Evolutionary conservation across 2,329 filamentous ascomycete genomes (phyloP).

Genomic region (Alternaria arbusti): DNA sequence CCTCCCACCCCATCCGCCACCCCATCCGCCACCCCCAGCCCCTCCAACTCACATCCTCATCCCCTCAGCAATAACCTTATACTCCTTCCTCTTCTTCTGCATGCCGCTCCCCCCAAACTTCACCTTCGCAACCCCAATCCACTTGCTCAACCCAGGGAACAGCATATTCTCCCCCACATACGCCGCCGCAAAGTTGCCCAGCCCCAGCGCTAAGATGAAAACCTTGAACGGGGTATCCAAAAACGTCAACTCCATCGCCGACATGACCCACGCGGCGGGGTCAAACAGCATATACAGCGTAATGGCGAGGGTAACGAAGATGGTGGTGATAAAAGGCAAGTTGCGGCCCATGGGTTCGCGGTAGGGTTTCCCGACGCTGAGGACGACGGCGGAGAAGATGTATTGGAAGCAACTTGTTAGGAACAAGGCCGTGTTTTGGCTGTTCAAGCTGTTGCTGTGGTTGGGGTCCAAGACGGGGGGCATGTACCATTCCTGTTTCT

Average conservation of each 20-base stretch:
- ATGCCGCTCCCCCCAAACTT: conserved; percentile 60
- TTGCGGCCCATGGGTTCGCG: conserved; percentile 81
- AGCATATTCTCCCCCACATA: conserved; percentile 75
- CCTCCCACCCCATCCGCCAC: not conserved
- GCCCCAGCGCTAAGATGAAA: conserved; percentile 73
- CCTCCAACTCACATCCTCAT: conserved; percentile 41
- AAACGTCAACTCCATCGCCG: conserved; percentile 84
- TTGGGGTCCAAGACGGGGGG: conserved; percentile 79
- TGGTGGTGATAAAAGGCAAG: conserved; percentile 82
- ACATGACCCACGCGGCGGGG: conserved; percentile 71
- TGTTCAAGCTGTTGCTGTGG: conserved; percentile 86
- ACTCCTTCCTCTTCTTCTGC: conserved; percentile 82
- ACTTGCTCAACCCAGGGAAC: conserved; percentile 71
- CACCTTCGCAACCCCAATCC: conserved; percentile 68
- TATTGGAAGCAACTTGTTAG: conserved; percentile 93
- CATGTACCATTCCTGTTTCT: conserved; percentile 81
- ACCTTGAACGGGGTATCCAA: conserved; percentile 75
- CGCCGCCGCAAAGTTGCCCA: conserved; percentile 70
- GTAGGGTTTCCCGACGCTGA: conserved; percentile 92
- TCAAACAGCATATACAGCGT: conserved; percentile 81
- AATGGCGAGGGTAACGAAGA: conserved; percentile 70
- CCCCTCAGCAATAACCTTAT: conserved; percentile 71
- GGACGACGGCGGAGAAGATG: conserved; percentile 84
- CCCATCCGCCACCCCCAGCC: too few species aligned
- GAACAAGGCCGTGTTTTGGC: conserved; percentile 91